A percentile compares a stretch with the other conserved stretches of the same genome.
phyloP scores from a whole-genome alignment of 2,329 filamentous ascomycete species.

The Chrysoporthe deuterocubensis region DNA sequence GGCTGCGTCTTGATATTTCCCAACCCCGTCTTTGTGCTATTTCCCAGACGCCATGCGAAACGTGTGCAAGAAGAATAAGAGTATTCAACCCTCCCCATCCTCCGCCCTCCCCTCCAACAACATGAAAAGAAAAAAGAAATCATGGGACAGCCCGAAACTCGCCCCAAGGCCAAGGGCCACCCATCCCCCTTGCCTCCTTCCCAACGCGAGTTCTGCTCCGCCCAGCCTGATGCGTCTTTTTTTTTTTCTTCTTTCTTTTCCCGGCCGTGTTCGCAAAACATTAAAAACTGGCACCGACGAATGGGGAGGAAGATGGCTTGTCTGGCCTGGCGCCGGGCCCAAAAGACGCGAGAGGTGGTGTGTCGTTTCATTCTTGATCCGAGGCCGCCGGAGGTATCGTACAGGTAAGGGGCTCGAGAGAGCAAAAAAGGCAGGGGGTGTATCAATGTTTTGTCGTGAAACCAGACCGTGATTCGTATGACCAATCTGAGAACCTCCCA shows the following conservation, averaged over 20 bases:
- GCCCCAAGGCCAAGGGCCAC: not conserved
- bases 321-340: conserved; percentile 17
- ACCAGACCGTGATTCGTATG: conserved; percentile 23
- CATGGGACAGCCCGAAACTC: not conserved
- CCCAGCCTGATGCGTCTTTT: not conserved
- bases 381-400: conserved; percentile 10
- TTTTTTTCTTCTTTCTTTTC: not conserved
- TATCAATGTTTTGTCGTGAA: conserved; percentile 20
- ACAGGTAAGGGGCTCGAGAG: not conserved
- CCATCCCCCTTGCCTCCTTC: too few species aligned
- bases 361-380: conserved; percentile 4
- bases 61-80: not conserved
- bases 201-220: too few species aligned
- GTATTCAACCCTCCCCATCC: not conserved
- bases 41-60: conserved; percentile 19
- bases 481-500: conserved; percentile 15
- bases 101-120: too few species aligned
- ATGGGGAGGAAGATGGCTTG: conserved; percentile 3
- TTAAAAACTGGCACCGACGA: conserved; percentile 19
- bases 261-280: conserved; percentile 19
- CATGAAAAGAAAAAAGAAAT: not conserved
- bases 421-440: conserved; percentile 11
- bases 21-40: conserved; percentile 7
- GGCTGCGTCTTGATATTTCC: conserved; percentile 12
- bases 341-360: conserved; percentile 2